Conservation (phyloP, 805 yeast species). For the Dipodascopsis tothii region DNA sequence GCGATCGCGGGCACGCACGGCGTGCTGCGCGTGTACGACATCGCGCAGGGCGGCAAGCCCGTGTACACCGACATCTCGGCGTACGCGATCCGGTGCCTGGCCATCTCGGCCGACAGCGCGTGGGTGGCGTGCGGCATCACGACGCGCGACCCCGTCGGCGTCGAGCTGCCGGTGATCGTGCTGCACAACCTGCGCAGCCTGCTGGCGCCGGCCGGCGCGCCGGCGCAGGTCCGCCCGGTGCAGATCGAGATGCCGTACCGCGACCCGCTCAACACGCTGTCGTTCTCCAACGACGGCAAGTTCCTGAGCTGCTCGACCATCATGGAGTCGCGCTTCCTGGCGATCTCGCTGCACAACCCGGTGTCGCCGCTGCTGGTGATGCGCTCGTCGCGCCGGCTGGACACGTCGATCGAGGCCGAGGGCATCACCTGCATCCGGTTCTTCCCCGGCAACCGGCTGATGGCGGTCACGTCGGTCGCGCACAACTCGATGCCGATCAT, state of each 20-base stretch:
- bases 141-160: constrained; percentile 61
- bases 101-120: constrained; percentile 56
- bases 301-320: constrained; percentile 70
- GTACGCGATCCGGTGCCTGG: constrained; percentile 73
- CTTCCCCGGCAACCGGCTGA: constrained; percentile 54
- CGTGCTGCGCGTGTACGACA: constrained; percentile 55
- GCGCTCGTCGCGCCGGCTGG: constrained; percentile 58
- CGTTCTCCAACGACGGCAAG: constrained; percentile 64
- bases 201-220: constrained; percentile 1
- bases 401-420: constrained; percentile 67
- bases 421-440: constrained; percentile 79
- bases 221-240: constrained; percentile 44
- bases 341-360: constrained; percentile 58
- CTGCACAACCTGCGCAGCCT: constrained; percentile 36
- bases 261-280: constrained; percentile 71
- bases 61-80: constrained; percentile 61
- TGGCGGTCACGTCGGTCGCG: constrained; percentile 51
- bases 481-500: constrained; percentile 60
- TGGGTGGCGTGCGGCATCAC: constrained; percentile 75
- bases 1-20: constrained; percentile 71
- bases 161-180: constrained; percentile 69
- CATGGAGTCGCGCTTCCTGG: constrained; percentile 70
- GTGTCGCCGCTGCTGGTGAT: constrained; percentile 58
- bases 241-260: constrained; percentile 76
- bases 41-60: constrained; percentile 50